A percentile compares a stretch with the other conserved stretches of the same genome.
phyloP scores from a whole-genome alignment of 2,329 filamentous ascomycete species.

The Fulvia fulva region DNA sequence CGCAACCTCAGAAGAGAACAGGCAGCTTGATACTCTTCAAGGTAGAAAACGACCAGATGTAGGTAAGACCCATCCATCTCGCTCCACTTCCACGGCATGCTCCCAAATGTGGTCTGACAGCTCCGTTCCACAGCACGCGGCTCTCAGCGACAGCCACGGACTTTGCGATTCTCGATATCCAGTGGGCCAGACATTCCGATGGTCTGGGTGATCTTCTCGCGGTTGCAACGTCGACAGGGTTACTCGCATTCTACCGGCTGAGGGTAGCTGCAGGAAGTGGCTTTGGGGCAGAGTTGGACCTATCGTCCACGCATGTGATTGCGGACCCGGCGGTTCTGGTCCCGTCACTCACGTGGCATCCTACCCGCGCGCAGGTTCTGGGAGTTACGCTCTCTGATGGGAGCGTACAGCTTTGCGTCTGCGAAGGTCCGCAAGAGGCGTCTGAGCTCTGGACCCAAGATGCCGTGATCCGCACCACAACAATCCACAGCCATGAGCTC shows the following conservation, averaged over 20 bases:
- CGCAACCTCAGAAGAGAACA: slow-evolving; percentile 48
- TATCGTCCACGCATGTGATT: slow-evolving; percentile 34
- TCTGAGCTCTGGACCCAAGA: slow-evolving; percentile 39
- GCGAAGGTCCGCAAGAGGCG: slow-evolving; percentile 7
- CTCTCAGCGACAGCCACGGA: slow-evolving; percentile 22
- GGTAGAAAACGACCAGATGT: slow-evolving; percentile 53
- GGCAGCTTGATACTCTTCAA: slow-evolving; percentile 69
- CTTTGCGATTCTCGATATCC: slow-evolving; percentile 65
- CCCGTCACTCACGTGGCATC: slow-evolving; percentile 71
- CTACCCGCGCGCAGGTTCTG: slow-evolving; percentile 51
- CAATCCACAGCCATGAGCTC: slow-evolving; percentile 46
- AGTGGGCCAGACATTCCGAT: slow-evolving; percentile 61
- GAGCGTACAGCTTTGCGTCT: slow-evolving; percentile 44
- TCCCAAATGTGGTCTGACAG: too few species aligned
- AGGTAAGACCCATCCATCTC: slow-evolving; percentile 38
- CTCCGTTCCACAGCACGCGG: too few species aligned
- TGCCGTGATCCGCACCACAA: slow-evolving; percentile 13
- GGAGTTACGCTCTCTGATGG: slow-evolving; percentile 70
- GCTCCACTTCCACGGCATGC: slow-evolving; percentile 29
- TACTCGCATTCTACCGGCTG: slow-evolving; percentile 61
- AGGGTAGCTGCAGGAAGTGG: neutral
- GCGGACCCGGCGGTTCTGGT: slow-evolving; percentile 61
- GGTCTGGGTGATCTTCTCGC: slow-evolving; percentile 53
- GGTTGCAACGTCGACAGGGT: slow-evolving; percentile 73
- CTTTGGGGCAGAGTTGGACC: slow-evolving; percentile 35